phyloP scores from a whole-genome alignment of 2,329 filamentous ascomycete species.

The Microdochium paspali region DNA sequence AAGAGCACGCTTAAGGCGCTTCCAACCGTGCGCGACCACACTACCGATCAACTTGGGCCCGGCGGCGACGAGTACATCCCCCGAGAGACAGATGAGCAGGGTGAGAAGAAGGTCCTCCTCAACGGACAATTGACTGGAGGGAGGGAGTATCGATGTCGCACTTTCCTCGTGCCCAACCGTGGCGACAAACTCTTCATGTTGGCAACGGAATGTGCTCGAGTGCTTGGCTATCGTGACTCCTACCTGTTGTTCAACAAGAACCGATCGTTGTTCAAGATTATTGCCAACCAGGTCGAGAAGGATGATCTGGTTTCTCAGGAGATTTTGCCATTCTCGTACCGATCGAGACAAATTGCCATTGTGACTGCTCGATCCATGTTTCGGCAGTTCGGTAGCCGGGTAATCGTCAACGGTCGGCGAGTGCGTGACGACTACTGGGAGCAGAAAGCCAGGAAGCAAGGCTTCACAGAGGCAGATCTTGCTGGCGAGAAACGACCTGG shows the following conservation, averaged over 20 bases:
- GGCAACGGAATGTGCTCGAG: slow-evolving; percentile 90
- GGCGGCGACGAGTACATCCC: slow-evolving; percentile 92
- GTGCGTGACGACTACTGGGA: slow-evolving; percentile 99
- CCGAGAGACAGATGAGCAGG: slow-evolving; percentile 83
- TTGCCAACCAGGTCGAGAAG: slow-evolving; percentile 90
- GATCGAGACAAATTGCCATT: slow-evolving; percentile 96
- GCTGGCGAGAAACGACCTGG: slow-evolving; percentile 95
- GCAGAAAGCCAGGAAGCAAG: slow-evolving; percentile 91
- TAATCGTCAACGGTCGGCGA: slow-evolving; percentile 80
- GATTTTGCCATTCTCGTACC: slow-evolving; percentile 92
- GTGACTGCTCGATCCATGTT: slow-evolving; percentile 98
- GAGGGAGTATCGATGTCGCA: slow-evolving; percentile 85
- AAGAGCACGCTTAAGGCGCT: slow-evolving; percentile 87
- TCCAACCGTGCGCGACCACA: slow-evolving; percentile 93
- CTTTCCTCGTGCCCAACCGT: slow-evolving; percentile 83
- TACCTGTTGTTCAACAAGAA: slow-evolving; percentile 99
- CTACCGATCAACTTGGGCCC: slow-evolving; percentile 83
- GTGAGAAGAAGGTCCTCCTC: slow-evolving; percentile 84
- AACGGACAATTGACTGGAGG: slow-evolving; percentile 75
- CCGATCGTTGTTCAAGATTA: slow-evolving; percentile 92
- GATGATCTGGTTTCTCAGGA: slow-evolving; percentile 93
- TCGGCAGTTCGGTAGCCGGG: slow-evolving; percentile 89
- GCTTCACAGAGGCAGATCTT: slow-evolving; percentile 92
- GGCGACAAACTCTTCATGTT: slow-evolving; percentile 97
- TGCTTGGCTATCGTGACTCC: slow-evolving; percentile 91